Percentiles rank a stretch among this genome's conserved stretches.
Conservation (phyloP, 768 basidiomycete genomes). For the Hirschioporus abietinus region DNA sequence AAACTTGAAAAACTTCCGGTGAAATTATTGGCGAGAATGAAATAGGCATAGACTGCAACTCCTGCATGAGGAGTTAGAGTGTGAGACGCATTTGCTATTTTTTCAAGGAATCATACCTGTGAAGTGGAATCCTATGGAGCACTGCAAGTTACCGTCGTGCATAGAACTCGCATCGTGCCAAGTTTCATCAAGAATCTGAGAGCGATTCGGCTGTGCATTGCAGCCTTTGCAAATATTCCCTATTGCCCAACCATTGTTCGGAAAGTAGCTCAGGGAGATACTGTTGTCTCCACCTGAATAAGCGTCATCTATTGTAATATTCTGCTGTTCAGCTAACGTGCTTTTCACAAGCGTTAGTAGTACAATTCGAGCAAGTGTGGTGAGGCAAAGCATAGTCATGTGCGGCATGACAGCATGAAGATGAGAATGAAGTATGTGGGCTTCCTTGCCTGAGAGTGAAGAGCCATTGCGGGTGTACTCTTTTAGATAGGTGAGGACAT, state of each 20-base stretch:
- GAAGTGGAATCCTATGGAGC: neutral
- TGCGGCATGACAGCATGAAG: too few species aligned
- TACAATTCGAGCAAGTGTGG: neutral
- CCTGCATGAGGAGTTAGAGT: neutral
- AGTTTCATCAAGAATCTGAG: conserved; percentile 21
- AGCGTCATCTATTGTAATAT: conserved; percentile 33
- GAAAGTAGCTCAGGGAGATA: conserved; percentile 27
- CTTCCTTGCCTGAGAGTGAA: too few species aligned
- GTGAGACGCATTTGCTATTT: too few species aligned
- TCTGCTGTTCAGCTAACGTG: neutral
- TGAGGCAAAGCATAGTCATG: neutral
- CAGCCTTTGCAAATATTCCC: conserved; percentile 24
- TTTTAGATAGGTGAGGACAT: too few species aligned
- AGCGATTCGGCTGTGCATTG: conserved; percentile 20
- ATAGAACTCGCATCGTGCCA: conserved; percentile 30
- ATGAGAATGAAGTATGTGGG: too few species aligned
- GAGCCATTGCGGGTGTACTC: too few species aligned
- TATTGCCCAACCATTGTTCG: conserved; percentile 28
- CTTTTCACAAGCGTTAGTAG: neutral
- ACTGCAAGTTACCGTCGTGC: neutral
- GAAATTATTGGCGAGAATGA: neutral
- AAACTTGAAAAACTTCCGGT: neutral
- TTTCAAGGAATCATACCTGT: neutral
- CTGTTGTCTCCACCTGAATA: conserved; percentile 26
- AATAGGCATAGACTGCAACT: conserved; percentile 8